These are phyloP conservation scores for Xylariaceae sp. DNA, from an alignment of 2,329 filamentous ascomycete genomes.

Conservation along the genomic window DNA sequence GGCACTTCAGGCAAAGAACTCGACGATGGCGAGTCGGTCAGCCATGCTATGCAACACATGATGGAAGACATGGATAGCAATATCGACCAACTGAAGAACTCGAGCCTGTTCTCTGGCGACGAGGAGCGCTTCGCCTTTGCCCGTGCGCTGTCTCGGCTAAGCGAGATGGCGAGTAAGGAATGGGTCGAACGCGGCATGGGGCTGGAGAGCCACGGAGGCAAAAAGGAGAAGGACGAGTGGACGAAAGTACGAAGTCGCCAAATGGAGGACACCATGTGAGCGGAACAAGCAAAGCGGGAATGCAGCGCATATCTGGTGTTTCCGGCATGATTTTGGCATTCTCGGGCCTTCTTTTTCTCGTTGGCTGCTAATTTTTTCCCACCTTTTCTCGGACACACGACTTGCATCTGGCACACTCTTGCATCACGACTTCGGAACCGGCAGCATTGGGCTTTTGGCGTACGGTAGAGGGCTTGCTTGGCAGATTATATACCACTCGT, in stretches of 20 bases:
- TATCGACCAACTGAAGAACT: slow-evolving; percentile 78
- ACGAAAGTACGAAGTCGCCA: slow-evolving; percentile 61
- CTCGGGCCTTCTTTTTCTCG: not conserved
- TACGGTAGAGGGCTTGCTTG: not conserved
- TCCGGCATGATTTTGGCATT: too few relatives aligned
- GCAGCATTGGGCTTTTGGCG: not conserved
- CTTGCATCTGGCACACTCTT: not conserved
- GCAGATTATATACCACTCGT: not conserved
- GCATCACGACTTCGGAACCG: not conserved
- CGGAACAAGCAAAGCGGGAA: not conserved
- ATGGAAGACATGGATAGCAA: slow-evolving; percentile 87
- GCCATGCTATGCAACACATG: slow-evolving; percentile 70
- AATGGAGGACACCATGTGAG: slow-evolving; percentile 63
- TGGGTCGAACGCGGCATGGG: slow-evolving; percentile 86
- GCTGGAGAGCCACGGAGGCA: slow-evolving; percentile 60
- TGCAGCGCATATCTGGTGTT: not conserved
- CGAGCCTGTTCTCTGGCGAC: slow-evolving; percentile 84
- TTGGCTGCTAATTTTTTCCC: not conserved
- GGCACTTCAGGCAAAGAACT: slow-evolving; percentile 40
- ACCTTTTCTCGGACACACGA: not conserved
- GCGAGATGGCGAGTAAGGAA: slow-evolving; percentile 89
- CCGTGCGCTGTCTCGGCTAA: slow-evolving; percentile 75
- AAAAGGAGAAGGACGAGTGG: slow-evolving; percentile 62
- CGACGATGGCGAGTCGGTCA: slow-evolving; percentile 39
- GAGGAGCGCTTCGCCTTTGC: slow-evolving; percentile 97